Base-by-base conservation (phyloP, 139 green algal genomes). In the Chlamydomonas urium region DNA sequence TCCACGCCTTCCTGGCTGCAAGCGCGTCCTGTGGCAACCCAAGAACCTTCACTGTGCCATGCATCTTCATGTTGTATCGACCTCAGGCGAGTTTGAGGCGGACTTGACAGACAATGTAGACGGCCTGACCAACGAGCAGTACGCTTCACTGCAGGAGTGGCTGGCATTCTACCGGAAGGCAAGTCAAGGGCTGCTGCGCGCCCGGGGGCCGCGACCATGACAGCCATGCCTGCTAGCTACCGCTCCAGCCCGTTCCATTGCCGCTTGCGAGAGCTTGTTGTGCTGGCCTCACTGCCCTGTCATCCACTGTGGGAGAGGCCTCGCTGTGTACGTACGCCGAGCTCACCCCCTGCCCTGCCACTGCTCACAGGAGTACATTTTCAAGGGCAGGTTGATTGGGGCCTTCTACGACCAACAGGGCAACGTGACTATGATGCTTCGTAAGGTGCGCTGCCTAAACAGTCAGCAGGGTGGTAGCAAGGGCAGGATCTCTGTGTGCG, bases 351-450 rank as follows among this genome's bases (percentile, higher is more conserved):
- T 50, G 8, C 42, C 8, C 42, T 50, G 42, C 42, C 10, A 8
- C 10, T n/a, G n/a, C n/a, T n/a, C n/a, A n/a, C 33, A 67, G 59
- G 63, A 70, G 26, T 70, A 70, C 63, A 70, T n/a, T 32, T 56
- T 57, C 63, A 70, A 70, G n/a, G 63, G 63, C 5, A 19, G 36
- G 34, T 5, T 57, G 36, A 34, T 57, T 17, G 63, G 63, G 5
- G 36, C 35, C 8, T 70, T 70, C 63, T 70, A 59, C 28, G 34
- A 59, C 24, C 14, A 4, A 4, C 23, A 33, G 36, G 63, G 63
- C n/a, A 38, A 70, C 6, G 14, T 24, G 10, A 58, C 17, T 5
- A 17, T 14, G 5, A 4, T 35, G 34, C 36, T 70, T 10, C 23
- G 19, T 3, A 70, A 57, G 63, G 63, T 70, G 34, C 10, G 56